Conservation (phyloP, 2,329 filamentous ascomycete species). For the Fusarium dimerum region DNA sequence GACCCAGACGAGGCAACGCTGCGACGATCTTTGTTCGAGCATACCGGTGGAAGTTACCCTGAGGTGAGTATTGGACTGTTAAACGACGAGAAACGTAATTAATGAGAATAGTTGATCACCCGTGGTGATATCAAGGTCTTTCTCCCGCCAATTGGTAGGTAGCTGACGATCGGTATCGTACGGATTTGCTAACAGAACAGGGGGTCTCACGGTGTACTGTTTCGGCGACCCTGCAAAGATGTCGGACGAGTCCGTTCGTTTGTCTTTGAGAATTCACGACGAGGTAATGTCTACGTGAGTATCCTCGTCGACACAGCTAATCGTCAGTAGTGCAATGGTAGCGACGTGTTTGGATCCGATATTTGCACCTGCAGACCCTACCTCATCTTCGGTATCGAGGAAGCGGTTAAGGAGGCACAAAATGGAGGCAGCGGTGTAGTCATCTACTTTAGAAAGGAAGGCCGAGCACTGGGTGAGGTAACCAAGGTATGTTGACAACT, state of each 20-base stretch:
- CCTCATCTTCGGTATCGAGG: constrained; percentile 94
- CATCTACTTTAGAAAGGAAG: constrained; percentile 98
- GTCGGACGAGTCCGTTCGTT: constrained; percentile 76
- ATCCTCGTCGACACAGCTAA: not conserved
- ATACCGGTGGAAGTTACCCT: constrained; percentile 93
- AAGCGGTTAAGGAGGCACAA: constrained; percentile 96
- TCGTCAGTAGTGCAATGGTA: constrained; percentile 74
- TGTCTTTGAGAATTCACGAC: constrained; percentile 81
- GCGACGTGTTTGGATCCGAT: constrained; percentile 95
- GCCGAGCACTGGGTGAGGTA: constrained; percentile 89
- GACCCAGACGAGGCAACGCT: constrained; percentile 76
- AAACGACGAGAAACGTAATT: constrained; percentile 13
- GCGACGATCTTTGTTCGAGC: constrained; percentile 85
- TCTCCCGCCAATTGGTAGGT: constrained; percentile 80
- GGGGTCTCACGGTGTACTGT: constrained; percentile 92
- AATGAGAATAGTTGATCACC: constrained; percentile 69
- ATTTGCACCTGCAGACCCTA: constrained; percentile 97
- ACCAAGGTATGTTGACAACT: constrained; percentile 69
- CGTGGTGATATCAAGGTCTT: constrained; percentile 94
- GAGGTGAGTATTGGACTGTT: constrained; percentile 51
- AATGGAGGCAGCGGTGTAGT: constrained; percentile 91
- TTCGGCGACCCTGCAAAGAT: constrained; percentile 95
- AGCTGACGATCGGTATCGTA: not conserved
- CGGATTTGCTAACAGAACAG: constrained; percentile 37
- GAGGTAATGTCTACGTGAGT: constrained; percentile 44